phyloP scores from a whole-genome alignment of 2,329 filamentous ascomycete genomes.

The Leptographium procerum region DNA sequence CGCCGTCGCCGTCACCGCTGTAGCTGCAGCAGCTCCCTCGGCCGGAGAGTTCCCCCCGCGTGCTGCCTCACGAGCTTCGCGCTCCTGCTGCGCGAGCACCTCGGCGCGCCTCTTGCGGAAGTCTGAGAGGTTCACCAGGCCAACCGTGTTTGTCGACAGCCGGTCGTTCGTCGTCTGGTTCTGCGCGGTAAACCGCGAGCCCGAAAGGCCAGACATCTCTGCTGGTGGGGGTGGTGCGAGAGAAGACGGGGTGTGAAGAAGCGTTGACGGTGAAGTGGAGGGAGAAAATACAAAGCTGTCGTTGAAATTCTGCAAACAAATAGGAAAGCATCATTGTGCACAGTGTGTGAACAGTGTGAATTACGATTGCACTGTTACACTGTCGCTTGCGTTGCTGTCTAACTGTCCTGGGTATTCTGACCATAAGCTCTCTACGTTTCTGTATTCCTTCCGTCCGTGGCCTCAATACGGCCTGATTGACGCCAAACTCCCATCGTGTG shows the following conservation, averaged over 20 bases:
- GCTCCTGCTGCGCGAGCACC: slow-evolving; percentile 81
- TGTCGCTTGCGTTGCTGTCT: too few species aligned
- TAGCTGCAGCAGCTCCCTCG: slow-evolving; percentile 21
- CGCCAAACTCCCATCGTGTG: too few species aligned
- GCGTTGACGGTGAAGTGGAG: not conserved
- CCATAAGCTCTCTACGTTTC: too few species aligned
- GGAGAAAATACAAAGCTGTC: too few species aligned
- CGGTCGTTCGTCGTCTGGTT: slow-evolving; percentile 68
- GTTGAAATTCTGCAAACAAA: too few species aligned
- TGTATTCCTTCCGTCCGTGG: too few species aligned
- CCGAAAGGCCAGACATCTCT: slow-evolving; percentile 28
- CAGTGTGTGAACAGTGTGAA: too few species aligned
- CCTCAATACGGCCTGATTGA: too few species aligned
- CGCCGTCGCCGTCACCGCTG: not conserved
- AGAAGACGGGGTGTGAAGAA: not conserved
- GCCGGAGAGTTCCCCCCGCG: not conserved
- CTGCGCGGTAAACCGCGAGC: slow-evolving; percentile 61
- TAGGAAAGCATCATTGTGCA: too few species aligned
- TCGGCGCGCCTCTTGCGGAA: slow-evolving; percentile 94
- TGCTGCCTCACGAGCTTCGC: slow-evolving; percentile 59
- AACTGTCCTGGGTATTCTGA: too few species aligned
- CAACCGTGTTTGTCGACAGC: slow-evolving; percentile 77
- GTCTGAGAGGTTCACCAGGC: slow-evolving; percentile 81
- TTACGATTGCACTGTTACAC: too few species aligned
- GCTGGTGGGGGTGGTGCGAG: not conserved